Conservation (phyloP, 192 early-diverging fungal species). For the Rhizoclosmatium sp. region DNA sequence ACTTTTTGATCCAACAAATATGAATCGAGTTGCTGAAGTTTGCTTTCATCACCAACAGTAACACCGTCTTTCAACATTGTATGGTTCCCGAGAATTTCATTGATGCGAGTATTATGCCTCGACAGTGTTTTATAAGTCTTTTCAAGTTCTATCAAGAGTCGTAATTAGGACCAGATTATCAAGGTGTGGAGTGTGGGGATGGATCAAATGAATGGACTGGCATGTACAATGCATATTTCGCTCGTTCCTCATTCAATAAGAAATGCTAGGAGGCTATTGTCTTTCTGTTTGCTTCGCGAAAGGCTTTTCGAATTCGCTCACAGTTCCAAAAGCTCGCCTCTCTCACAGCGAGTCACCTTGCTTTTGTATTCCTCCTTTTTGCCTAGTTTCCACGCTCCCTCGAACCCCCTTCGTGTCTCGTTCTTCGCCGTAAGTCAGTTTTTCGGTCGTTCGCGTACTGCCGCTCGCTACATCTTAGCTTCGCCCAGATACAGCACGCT, state of each 20-base stretch:
- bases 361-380: no score
- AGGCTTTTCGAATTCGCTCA: neutral
- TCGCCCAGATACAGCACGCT: neutral
- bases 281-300: no score
- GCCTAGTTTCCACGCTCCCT: no score
- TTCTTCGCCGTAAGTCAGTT: neutral
- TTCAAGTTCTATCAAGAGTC: constrained; percentile 24
- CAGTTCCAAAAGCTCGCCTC: neutral
- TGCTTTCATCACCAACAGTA: constrained; percentile 22
- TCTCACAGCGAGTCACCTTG: no score
- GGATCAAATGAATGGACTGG: neutral
- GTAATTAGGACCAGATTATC: neutral
- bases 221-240: neutral
- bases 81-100: neutral
- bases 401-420: neutral
- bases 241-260: no score
- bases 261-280: no score
- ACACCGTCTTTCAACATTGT: constrained; percentile 18
- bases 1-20: neutral
- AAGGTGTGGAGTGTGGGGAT: neutral
- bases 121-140: constrained; percentile 19
- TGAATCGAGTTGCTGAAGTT: neutral
- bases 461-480: neutral
- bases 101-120: constrained; percentile 13
- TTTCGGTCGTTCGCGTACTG: neutral